A percentile compares a stretch with the other conserved stretches of the same genome.
Conservation (phyloP, 2,329 filamentous ascomycete species). For the Talaromyces marneffei region DNA sequence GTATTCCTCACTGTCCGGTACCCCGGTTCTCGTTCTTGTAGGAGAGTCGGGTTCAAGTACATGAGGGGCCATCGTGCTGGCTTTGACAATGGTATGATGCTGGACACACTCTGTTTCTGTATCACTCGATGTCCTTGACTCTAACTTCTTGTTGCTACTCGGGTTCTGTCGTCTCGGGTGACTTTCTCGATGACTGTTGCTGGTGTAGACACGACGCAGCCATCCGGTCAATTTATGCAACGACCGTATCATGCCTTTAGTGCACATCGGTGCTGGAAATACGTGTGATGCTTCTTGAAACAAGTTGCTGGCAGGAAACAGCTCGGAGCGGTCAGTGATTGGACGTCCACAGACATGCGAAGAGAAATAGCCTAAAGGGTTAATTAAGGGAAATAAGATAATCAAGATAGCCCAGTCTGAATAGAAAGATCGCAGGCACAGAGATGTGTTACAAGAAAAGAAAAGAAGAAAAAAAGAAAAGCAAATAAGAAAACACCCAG, state of each 20-base stretch:
- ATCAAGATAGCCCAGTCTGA: neutral
- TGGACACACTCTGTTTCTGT: neutral
- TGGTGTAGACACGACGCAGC: slow-evolving; percentile 7
- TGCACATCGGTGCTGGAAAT: slow-evolving; percentile 1
- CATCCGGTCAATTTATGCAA: slow-evolving; percentile 8
- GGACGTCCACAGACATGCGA: neutral
- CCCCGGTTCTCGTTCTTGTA: neutral
- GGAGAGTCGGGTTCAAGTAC: neutral
- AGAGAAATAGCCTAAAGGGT: neutral
- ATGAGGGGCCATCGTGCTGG: neutral
- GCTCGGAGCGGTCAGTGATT: neutral
- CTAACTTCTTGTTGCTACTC: neutral
- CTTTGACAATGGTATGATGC: neutral
- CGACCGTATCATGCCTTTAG: slow-evolving; percentile 1
- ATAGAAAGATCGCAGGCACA: neutral
- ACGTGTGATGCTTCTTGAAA: neutral
- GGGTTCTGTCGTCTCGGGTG: neutral
- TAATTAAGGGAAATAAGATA: neutral
- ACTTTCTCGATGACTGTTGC: neutral
- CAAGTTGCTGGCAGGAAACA: neutral
- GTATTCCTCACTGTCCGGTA: slow-evolving; percentile 12
- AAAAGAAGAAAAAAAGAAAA: neutral
- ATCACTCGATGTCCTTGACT: slow-evolving; percentile 6
- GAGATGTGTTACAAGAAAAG: neutral
- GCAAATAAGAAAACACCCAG: neutral